These are phyloP conservation scores for Geotrichum phurueaensis DNA, from an alignment of 1,139 yeast genomes.

Conservation along the genomic window DNA sequence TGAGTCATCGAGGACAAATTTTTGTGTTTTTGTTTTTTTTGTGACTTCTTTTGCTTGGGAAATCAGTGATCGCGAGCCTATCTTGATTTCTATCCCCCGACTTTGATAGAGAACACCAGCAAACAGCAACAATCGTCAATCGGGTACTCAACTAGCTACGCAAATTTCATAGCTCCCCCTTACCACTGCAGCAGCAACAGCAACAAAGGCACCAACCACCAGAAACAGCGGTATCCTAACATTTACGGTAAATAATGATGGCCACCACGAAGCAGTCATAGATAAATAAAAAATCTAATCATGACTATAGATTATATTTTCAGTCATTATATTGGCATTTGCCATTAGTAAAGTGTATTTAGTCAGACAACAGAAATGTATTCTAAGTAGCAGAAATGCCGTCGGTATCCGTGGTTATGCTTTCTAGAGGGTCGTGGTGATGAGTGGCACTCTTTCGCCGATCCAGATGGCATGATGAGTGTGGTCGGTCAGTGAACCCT, in stretches of 20 bases:
- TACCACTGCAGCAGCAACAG: too few species aligned
- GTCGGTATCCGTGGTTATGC: too few species aligned
- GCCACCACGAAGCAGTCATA: too few species aligned
- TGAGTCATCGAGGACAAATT: neutral
- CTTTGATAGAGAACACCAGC: neutral
- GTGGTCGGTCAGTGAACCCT: conserved; percentile 42
- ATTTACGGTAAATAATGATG: too few species aligned
- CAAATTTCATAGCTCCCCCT: too few species aligned
- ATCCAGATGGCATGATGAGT: conserved; percentile 51
- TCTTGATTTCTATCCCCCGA: neutral
- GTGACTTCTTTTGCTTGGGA: neutral
- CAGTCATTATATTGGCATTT: neutral
- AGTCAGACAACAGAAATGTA: too few species aligned
- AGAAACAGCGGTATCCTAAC: too few species aligned
- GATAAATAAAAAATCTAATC: neutral
- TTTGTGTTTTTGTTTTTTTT: neutral
- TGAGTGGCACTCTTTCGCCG: conserved; percentile 37
- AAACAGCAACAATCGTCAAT: neutral
- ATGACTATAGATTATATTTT: neutral
- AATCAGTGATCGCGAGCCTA: neutral
- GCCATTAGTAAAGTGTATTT: too few species aligned
- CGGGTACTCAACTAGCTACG: neutral
- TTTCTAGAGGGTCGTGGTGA: conserved; percentile 17
- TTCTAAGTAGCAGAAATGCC: too few species aligned
- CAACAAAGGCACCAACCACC: too few species aligned